Percentiles rank a stretch among this genome's conserved stretches.
phyloP scores from a whole-genome alignment of 1,139 yeast genomes.

The Hanseniaspora sp. region DNA sequence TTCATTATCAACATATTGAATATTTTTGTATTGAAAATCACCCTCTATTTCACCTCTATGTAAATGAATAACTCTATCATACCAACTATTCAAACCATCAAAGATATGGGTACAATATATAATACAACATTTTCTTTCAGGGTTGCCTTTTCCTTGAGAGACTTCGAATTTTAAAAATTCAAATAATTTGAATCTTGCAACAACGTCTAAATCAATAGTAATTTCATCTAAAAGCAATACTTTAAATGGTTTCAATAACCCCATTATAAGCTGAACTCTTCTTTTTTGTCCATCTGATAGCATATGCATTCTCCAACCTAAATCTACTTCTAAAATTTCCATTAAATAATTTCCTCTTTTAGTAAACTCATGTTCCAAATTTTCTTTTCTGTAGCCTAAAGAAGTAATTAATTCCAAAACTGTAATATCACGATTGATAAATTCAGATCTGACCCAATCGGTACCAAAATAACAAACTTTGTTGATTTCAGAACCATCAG shows the following conservation, averaged over 20 bases:
- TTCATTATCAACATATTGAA: constrained; percentile 28
- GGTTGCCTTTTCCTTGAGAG: constrained; percentile 22
- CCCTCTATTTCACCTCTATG: constrained; percentile 48
- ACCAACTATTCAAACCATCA: constrained; percentile 87
- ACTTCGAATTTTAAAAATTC: constrained; percentile 65
- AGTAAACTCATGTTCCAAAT: constrained; percentile 38
- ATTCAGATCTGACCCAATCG: constrained; percentile 91
- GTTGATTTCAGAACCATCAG: constrained; percentile 31
- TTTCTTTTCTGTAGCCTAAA: constrained; percentile 50
- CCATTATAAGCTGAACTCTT: constrained; percentile 89
- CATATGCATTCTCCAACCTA: constrained; percentile 83
- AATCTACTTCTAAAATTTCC: constrained; percentile 69
- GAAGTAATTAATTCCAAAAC: constrained; percentile 67
- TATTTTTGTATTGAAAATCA: constrained; percentile 27
- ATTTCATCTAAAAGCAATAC: constrained; percentile 80
- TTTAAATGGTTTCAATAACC: constrained; percentile 81
- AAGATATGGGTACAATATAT: constrained; percentile 94
- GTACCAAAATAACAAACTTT: constrained; percentile 79
- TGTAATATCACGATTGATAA: constrained; percentile 81
- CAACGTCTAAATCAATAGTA: constrained; percentile 88
- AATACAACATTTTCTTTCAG: constrained; percentile 52
- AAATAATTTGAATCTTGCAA: constrained; percentile 68
- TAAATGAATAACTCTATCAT: constrained; percentile 72
- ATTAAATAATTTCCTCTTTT: constrained; percentile 70
- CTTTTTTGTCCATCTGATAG: constrained; percentile 92